phyloP scores from a whole-genome alignment of 1,139 yeast genomes.

The Candida freyschussii region DNA sequence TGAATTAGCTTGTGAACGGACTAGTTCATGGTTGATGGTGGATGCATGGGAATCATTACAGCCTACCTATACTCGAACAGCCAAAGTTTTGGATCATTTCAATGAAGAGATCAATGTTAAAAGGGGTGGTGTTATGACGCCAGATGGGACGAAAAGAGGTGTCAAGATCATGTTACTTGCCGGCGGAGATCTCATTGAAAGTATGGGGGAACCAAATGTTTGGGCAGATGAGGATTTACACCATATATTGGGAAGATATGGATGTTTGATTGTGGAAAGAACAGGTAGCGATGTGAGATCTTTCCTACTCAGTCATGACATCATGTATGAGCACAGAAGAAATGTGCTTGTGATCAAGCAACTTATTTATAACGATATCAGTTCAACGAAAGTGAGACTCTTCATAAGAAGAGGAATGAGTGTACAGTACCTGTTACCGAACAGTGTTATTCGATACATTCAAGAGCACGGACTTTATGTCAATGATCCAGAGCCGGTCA shows the following conservation, averaged over 20 bases:
- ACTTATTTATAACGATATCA: conserved; percentile 90
- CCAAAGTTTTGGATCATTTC: conserved; percentile 92
- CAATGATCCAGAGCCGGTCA: conserved; percentile 88
- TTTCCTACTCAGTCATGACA: conserved; percentile 86
- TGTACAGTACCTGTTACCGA: conserved; percentile 90
- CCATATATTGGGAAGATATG: conserved; percentile 91
- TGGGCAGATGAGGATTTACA: conserved; percentile 97
- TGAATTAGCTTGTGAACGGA: conserved; percentile 94
- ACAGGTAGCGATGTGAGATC: conserved; percentile 95
- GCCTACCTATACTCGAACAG: conserved; percentile 87
- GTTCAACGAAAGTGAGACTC: conserved; percentile 89
- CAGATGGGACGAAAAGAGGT: conserved; percentile 73
- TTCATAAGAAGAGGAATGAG: conserved; percentile 94
- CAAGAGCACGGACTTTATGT: conserved; percentile 86
- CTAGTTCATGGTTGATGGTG: conserved; percentile 97
- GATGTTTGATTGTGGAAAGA: conserved; percentile 93
- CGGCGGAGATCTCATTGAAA: conserved; percentile 95
- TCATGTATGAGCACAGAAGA: conserved; percentile 93
- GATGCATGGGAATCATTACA: conserved; percentile 99
- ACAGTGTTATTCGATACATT: conserved; percentile 89
- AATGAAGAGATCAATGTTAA: conserved; percentile 90
- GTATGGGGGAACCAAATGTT: conserved; percentile 99
- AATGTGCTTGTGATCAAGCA: conserved; percentile 94
- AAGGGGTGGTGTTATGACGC: conserved; percentile 77
- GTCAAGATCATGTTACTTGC: conserved; percentile 95